Base-by-base conservation (phyloP, 2,329 filamentous ascomycete species). In the Cladophialophora bantiana region DNA sequence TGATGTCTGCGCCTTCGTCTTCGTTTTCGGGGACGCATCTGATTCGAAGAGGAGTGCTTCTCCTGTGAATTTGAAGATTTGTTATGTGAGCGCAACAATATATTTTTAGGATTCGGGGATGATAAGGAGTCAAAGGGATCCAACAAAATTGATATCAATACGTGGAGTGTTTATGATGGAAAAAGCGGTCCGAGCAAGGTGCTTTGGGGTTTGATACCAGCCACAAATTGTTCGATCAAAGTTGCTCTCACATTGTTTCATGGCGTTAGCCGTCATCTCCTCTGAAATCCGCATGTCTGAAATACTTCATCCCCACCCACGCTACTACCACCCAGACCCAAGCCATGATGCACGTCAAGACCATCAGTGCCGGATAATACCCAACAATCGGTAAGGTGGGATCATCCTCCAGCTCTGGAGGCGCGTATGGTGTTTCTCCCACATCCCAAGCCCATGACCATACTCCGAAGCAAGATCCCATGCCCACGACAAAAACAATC, bases 221-320 rank as follows among this genome's bases (percentile, higher is more conserved):
- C 13, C 4, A 10, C 9, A 50, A 12, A 26, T 50, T 50, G 45
- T 50, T 50, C 45, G 9, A 50, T 5, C 20, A 50, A 7, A 20
- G 18, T 50, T 9, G 5, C 15, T 50, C 45, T 31, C 18, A 50
- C 18, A 18, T 40, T 42, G 15, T 35, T 35, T 38, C 15, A 15
- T 40, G 9, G n/a, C 20, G 13, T 59, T 58, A 68, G 54, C 67
- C 67, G 48, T 87, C 85, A 42, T 87, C 86, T 20, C 84, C 85
- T 54, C 84, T 92, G 75, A 98, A 96, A 82, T 97, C 97, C 38
- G 95, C 94, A 83, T 99, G 95, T 73, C 94, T 89, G 77, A 99
- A 99, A 79, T 98, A 98, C 78, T 99, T 99, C 94, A 99, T 98
- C 31, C 95, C 95, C 57, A 98, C 90, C 95, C 95, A 99, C 10